Evolutionary conservation across 495 filamentous ascomycete genomes (phyloP).

Genomic region (Evernia prunastri): DNA sequence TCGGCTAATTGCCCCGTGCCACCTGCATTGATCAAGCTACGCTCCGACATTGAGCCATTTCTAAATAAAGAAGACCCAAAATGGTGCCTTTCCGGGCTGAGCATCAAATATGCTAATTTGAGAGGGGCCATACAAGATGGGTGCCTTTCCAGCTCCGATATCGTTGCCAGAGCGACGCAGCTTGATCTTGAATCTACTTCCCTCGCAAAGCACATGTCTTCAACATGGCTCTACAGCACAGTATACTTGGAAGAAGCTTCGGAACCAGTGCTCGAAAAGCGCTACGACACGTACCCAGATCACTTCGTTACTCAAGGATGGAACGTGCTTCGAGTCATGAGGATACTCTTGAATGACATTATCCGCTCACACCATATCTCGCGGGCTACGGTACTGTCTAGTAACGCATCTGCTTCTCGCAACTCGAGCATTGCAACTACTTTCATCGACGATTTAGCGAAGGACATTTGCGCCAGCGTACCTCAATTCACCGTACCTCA

Average conservation of each 20-base stretch:
- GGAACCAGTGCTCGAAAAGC: constrained; percentile 19
- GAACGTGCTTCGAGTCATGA: constrained; percentile 28
- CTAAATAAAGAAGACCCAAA: constrained; percentile 24
- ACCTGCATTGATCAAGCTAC: constrained; percentile 22
- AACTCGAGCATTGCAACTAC: background rate
- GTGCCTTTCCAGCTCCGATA: background rate
- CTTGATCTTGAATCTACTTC: constrained; percentile 8
- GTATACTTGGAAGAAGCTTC: constrained; percentile 1
- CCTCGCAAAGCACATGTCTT: constrained; percentile 2
- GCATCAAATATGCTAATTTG: constrained; percentile 25
- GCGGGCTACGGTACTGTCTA: background rate
- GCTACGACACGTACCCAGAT: constrained; percentile 27
- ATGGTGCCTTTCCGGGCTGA: constrained; percentile 24
- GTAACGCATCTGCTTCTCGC: background rate
- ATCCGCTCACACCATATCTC: constrained; percentile 2
- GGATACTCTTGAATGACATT: constrained; percentile 32
- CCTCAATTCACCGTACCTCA: constrained; percentile 30
- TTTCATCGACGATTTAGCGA: constrained; percentile 22
- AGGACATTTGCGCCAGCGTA: constrained; percentile 31
- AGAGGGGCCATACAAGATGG: constrained; percentile 18
- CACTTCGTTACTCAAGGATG: constrained; percentile 27
- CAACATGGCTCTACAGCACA: background rate
- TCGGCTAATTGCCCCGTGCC: constrained; percentile 22
- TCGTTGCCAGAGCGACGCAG: background rate
- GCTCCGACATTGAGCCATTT: constrained; percentile 21